These are phyloP conservation scores for Volvariella surrecta DNA, from an alignment of 1,284 basidiomycete species.

Conservation along the genomic window DNA sequence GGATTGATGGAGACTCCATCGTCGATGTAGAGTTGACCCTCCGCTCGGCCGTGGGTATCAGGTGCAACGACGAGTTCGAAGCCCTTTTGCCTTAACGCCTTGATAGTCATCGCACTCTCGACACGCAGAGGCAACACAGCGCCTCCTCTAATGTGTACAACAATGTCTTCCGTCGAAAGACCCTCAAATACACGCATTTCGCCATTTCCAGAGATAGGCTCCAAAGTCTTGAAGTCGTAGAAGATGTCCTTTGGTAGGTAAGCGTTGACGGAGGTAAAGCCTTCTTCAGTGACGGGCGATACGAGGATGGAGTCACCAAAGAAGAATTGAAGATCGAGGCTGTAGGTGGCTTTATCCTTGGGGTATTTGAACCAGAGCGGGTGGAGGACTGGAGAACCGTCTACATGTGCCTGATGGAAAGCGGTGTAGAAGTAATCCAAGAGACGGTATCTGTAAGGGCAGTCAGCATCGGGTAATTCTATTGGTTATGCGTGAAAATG, in stretches of 20 bases:
- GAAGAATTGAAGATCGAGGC: constrained; percentile 62
- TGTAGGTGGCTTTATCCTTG: constrained; percentile 46
- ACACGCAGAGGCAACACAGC: constrained; percentile 46
- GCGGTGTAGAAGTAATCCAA: constrained; percentile 69
- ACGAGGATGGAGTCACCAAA: constrained; percentile 60
- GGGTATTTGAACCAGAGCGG: constrained; percentile 63
- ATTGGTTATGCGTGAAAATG: background rate
- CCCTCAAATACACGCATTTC: constrained; percentile 35
- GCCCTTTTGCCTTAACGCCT: constrained; percentile 41
- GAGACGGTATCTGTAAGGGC: constrained; percentile 43
- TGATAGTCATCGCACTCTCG: constrained; percentile 50
- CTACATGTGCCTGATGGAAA: constrained; percentile 48
- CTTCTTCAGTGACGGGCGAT: constrained; percentile 57
- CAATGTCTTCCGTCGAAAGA: constrained; percentile 49
- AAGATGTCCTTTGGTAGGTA: constrained; percentile 60
- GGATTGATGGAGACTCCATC: constrained; percentile 51
- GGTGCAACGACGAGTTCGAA: constrained; percentile 60
- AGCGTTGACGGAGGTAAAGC: constrained; percentile 47
- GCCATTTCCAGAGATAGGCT: constrained; percentile 37
- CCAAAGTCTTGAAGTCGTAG: constrained; percentile 52
- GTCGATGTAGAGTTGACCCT: constrained; percentile 49
- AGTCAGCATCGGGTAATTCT: background rate
- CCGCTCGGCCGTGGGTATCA: constrained; percentile 34
- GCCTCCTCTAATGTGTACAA: constrained; percentile 54
- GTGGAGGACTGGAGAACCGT: constrained; percentile 54